Conservation (phyloP, 2,329 filamentous ascomycete genomes). For the Cucurbitaria berberidis region DNA sequence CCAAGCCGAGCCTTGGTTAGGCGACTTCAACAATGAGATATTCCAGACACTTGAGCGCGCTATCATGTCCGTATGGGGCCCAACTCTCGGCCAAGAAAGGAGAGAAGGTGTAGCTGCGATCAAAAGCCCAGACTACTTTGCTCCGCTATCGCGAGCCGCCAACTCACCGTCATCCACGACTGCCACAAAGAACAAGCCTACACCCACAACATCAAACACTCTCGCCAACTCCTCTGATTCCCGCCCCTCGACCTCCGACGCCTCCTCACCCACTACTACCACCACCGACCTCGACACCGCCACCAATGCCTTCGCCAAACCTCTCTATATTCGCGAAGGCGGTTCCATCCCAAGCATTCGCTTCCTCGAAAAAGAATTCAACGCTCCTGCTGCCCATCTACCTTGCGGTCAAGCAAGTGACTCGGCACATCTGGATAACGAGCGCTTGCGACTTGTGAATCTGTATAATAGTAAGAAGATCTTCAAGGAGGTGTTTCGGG, state of each 20-base stretch:
- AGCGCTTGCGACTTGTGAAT: conserved; percentile 86
- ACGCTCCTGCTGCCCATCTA: conserved; percentile 86
- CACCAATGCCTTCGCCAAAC: conserved; percentile 55
- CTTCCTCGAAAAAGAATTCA: conserved; percentile 93
- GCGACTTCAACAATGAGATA: conserved; percentile 87
- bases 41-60: conserved; percentile 88
- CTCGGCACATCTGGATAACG: conserved; percentile 91
- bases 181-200: conserved; percentile 21
- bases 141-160: conserved; percentile 12
- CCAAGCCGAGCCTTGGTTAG: conserved; percentile 94
- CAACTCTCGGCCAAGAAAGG: conserved; percentile 49
- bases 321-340: conserved; percentile 93
- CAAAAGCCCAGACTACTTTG: conserved; percentile 25
- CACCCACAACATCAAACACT: conserved; percentile 59
- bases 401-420: conserved; percentile 96
- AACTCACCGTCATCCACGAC: conserved; percentile 3
- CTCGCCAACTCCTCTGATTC: conserved; percentile 52
- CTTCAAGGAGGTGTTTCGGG: conserved; percentile 82
- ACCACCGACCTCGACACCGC: neutral
- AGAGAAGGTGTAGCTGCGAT: conserved; percentile 9
- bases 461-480: conserved; percentile 91
- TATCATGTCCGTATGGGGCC: conserved; percentile 83
- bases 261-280: conserved; percentile 4
- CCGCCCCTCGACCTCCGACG: neutral
- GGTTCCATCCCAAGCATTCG: conserved; percentile 94